These are phyloP conservation scores for Colletotrichum acutatum DNA, from an alignment of 2,329 filamentous ascomycete genomes.

Conservation along the genomic window DNA sequence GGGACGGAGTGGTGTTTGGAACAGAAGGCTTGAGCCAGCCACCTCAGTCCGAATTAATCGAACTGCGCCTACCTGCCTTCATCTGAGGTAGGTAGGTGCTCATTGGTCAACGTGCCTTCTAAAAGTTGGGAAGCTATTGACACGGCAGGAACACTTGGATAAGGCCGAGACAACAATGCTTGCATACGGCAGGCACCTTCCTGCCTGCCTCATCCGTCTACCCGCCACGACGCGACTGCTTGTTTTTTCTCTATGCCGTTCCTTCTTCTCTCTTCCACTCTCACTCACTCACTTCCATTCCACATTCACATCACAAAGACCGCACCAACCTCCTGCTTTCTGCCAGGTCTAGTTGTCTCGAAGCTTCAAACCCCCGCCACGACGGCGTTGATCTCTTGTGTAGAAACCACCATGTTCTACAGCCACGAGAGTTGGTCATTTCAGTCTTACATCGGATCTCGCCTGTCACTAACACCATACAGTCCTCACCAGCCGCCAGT, in stretches of 20 bases:
- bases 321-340: too few relatives aligned
- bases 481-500: slow-evolving; percentile 86
- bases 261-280: background rate
- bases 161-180: background rate
- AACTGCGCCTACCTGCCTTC: background rate
- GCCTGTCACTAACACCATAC: slow-evolving; percentile 39
- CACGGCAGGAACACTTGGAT: background rate
- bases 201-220: background rate
- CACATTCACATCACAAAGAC: background rate
- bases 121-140: background rate
- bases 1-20: too few relatives aligned
- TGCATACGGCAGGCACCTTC: background rate
- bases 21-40: background rate
- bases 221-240: background rate
- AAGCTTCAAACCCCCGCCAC: background rate
- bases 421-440: slow-evolving; percentile 85
- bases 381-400: slow-evolving; percentile 8
- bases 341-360: background rate
- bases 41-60: background rate
- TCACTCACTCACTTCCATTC: background rate
- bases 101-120: background rate
- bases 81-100: background rate
- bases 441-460: background rate
- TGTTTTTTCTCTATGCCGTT: background rate
- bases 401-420: slow-evolving; percentile 80